Conservation (phyloP, 345 rosid genomes). For the Mangifera indica region DNA sequence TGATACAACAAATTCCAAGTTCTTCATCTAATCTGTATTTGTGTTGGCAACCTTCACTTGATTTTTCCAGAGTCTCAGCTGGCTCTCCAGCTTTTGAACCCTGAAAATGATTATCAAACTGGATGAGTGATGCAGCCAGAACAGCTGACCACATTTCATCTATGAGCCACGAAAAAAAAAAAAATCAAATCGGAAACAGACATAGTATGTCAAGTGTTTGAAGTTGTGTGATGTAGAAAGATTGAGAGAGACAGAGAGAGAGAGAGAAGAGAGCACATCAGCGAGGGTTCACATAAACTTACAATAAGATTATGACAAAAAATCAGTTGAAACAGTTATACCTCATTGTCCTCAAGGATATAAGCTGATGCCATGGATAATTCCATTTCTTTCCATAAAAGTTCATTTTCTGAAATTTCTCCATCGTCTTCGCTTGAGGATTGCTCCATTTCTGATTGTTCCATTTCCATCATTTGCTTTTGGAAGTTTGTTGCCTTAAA, state of each 20-base stretch:
- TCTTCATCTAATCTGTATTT: constrained; percentile 70
- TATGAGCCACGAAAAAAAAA: background rate
- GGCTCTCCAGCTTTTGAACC: constrained; percentile 38
- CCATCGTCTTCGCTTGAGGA: constrained; percentile 47
- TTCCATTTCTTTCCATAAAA: constrained; percentile 94
- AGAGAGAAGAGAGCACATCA: background rate
- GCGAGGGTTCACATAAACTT: background rate
- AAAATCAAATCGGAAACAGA: background rate
- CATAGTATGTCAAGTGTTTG: background rate
- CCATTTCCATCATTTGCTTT: constrained; percentile 29
- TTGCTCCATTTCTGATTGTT: constrained; percentile 36
- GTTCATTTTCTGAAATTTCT: constrained; percentile 66
- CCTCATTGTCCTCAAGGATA: constrained; percentile 81
- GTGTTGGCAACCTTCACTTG: constrained; percentile 54
- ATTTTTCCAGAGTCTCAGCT: constrained; percentile 35
- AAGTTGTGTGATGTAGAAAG: background rate
- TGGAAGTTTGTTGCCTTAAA: constrained; percentile 40
- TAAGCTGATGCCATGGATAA: constrained; percentile 68
- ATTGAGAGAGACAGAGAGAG: background rate
- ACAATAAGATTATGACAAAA: background rate
- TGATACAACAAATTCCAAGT: constrained; percentile 63
- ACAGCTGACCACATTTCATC: background rate
- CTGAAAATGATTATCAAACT: constrained; percentile 36
- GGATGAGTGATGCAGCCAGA: constrained; percentile 2
- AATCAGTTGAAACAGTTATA: constrained; percentile 15